Evolutionary conservation across 2,329 filamentous ascomycete species (phyloP).

Genomic region (Alternaria atra): DNA sequence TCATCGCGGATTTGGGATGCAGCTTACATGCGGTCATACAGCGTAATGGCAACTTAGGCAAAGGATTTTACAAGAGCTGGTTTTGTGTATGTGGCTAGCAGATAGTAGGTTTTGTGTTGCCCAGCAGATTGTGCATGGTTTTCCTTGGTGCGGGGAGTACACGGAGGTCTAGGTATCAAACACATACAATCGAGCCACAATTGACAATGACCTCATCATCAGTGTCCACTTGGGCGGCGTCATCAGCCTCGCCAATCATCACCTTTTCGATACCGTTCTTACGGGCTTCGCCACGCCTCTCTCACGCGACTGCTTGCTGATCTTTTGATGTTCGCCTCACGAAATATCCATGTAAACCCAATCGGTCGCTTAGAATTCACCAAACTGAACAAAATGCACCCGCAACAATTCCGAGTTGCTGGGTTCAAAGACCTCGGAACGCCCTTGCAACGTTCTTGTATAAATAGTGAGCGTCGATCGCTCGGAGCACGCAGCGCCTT

Average conservation of each 20-base stretch:
- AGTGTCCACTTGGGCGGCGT: slow-evolving; percentile 3
- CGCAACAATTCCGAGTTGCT: slow-evolving; percentile 4
- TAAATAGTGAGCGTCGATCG: slow-evolving; percentile 15
- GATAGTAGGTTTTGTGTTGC: background rate
- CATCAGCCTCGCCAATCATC: slow-evolving; percentile 1
- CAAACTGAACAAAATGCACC: slow-evolving; percentile 3
- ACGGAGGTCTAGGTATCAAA: slow-evolving; percentile 9
- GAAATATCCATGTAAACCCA: slow-evolving; percentile 1
- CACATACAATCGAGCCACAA: slow-evolving; percentile 5
- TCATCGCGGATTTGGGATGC: slow-evolving; percentile 1
- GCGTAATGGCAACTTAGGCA: background rate
- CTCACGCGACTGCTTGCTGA: slow-evolving; percentile 13
- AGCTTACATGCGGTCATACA: background rate
- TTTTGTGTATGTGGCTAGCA: background rate
- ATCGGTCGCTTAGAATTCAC: slow-evolving; percentile 7
- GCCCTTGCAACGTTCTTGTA: slow-evolving; percentile 17
- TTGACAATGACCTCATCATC: slow-evolving; percentile 16
- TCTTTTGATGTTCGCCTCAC: slow-evolving; percentile 6
- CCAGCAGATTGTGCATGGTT: background rate
- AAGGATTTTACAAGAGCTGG: background rate
- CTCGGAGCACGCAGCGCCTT: slow-evolving; percentile 15
- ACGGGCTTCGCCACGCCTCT: slow-evolving; percentile 10
- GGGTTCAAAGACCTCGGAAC: slow-evolving; percentile 8
- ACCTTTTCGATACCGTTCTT: slow-evolving; percentile 11
- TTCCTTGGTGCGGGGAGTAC: background rate